Evolutionary conservation across 75 land plant genomes (phyloP), one percentile per base, ranked within the genome.

Genomic region (Cryptomeria japonica): DNA sequence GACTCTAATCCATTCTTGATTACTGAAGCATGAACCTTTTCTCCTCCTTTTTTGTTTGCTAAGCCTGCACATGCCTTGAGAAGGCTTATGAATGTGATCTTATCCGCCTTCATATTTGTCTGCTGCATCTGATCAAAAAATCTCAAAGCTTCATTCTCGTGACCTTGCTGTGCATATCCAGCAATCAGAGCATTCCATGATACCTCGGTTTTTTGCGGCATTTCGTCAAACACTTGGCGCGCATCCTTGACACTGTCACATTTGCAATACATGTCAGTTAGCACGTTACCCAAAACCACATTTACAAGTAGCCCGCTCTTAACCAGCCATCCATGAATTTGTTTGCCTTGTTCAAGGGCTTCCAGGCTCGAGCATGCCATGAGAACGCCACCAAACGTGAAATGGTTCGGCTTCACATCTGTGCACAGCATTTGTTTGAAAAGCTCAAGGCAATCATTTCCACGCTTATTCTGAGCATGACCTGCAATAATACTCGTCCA

Each of bases 141-240:
- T 70, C 64, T 70, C n/a, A 92, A 55, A 58, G 93, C 92, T 68
- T 58, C 73, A 4, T 53, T 36, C 19, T 75, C 85, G 6, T 92
- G 61, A 47, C 76, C 85, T 70, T 86, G 84, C 77, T 85, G 89
- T 64, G 89, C 86, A 87, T 88, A 88, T 11, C 89, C 93, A 10
- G 88, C 80, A 28, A 90, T 76, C 90, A 92, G 84, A 44, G 88
- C 80, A 87, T 88, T 92, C 93, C 93, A 92, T 39, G 92, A 88
- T n/a, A 89, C 90, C 34, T 75, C 14, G 37, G 55, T 89, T 44
- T 44, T 39, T 5, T 77, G 55, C 2, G 89, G 58, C 84, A 89
- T 31, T 41, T 53, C 70, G 9, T 79, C 90, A 86, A 89, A 89
- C 32, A 87, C 70, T 56, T 36, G 61, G 42, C 61, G 80, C 7